These are phyloP conservation scores for Nepenthes mirabilis DNA, from an alignment of 148 eudicot genomes.

Conservation along the genomic window DNA sequence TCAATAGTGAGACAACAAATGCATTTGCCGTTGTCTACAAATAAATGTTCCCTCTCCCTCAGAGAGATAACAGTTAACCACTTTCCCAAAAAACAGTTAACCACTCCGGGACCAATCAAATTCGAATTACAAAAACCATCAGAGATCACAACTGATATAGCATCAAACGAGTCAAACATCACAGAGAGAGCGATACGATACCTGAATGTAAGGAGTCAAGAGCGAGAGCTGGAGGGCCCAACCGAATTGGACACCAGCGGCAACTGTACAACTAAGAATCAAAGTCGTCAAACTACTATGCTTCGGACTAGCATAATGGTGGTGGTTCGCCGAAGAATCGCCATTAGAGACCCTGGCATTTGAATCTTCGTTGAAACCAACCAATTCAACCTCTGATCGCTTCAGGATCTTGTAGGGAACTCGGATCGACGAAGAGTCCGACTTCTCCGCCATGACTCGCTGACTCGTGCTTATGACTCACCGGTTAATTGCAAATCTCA, in stretches of 20 bases:
- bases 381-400: conserved; percentile 32
- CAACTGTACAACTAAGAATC: conserved; percentile 74
- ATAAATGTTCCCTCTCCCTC: no score
- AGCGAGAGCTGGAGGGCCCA: conserved; percentile 93
- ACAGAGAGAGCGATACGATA: conserved; percentile 1
- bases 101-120: no score
- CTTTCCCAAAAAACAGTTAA: no score
- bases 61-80: no score
- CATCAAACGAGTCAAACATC: background rate
- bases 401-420: conserved; percentile 28
- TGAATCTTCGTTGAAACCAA: conserved; percentile 4
- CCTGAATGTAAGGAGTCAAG: conserved; percentile 84
- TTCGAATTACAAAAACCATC: background rate
- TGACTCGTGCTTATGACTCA: background rate
- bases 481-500: background rate
- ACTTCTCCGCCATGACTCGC: conserved; percentile 8
- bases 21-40: no score
- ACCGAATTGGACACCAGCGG: conserved; percentile 88
- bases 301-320: conserved; percentile 7
- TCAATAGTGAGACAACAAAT: no score
- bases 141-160: background rate
- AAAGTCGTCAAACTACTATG: conserved; percentile 33
- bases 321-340: conserved; percentile 4
- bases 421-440: conserved; percentile 23
- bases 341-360: conserved; percentile 20